Base-by-base conservation (phyloP, 257 asterid genomes). In the Ilex aquifolium region DNA sequence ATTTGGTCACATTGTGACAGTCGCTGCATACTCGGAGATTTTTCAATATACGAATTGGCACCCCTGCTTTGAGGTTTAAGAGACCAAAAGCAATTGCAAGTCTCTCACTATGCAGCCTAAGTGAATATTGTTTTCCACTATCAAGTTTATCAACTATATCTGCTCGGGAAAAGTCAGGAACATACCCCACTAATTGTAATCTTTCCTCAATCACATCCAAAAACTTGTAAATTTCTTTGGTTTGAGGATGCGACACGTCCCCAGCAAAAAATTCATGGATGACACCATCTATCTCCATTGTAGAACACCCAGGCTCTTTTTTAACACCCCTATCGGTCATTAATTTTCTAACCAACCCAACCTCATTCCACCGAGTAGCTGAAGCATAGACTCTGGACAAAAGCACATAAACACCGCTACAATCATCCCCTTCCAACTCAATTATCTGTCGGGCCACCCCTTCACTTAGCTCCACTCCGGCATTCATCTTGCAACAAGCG, bases 281-380 rank as follows among this genome's bases (percentile, higher is more conserved):
- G 48, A 64, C 12, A 15, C 97, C 95, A 61, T 80, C 74, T 30
- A 85, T 74, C 70, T 90, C 97, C 5, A 82, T 74, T 32, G 76
- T 64, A 71, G 88, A 85, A 46, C 95, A 87, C 1, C 97, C 97
- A 0, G 95, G 97, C 60, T 83, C 84, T 71, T 85, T 90, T 32
- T 61, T 64, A 44, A 87, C 64, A 3, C 95, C 95, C 63, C 80
- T 81, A 6, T 85, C 95, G 0, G 65, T 62, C 95, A 87, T 87
- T 67, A 83, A 4, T 71, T 79, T 87, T 79, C 97, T 75, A 39
- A 87, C 66, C 74, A 74, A 48, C 4, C 95, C 95, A 30, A 84
- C 97, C 77, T 90, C 95, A 13, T 90, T 71, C 97, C 92, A 87
- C 17, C 66, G 59, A 60, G 80, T 75, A 17, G 95, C 92, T 32